phyloP scores from a whole-genome alignment of 2,329 filamentous ascomycete genomes.

The Claviceps spartinae region DNA sequence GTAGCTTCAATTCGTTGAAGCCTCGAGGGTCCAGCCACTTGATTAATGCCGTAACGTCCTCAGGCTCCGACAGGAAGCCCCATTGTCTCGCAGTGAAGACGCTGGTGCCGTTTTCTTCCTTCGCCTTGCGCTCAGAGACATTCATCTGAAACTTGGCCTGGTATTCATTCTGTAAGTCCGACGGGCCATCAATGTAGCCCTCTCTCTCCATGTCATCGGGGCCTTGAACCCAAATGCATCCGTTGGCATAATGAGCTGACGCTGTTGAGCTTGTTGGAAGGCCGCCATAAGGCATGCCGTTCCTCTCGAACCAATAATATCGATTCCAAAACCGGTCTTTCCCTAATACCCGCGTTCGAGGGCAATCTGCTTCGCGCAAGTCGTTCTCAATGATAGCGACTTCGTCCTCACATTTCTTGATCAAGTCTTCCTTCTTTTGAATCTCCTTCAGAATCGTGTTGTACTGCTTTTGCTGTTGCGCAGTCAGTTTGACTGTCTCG shows the following conservation, averaged over 20 bases:
- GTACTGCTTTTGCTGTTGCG: slow-evolving; percentile 78
- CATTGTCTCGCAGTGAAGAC: slow-evolving; percentile 69
- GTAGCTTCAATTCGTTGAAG: slow-evolving; percentile 70
- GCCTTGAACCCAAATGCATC: slow-evolving; percentile 90
- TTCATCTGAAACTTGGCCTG: slow-evolving; percentile 66
- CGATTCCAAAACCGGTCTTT: slow-evolving; percentile 97
- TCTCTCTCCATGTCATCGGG: slow-evolving; percentile 78
- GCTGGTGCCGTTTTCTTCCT: slow-evolving; percentile 72
- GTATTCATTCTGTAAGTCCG: slow-evolving; percentile 63
- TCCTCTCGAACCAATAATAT: slow-evolving; percentile 98
- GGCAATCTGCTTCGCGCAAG: slow-evolving; percentile 84
- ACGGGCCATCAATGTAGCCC: slow-evolving; percentile 68
- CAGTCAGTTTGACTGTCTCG: slow-evolving; percentile 47
- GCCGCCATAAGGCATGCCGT: slow-evolving; percentile 91
- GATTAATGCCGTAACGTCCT: slow-evolving; percentile 64
- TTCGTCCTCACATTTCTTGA: slow-evolving; percentile 72
- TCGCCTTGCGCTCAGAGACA: slow-evolving; percentile 68
- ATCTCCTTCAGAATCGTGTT: slow-evolving; percentile 80
- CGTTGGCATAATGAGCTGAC: slow-evolving; percentile 79
- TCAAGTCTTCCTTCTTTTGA: slow-evolving; percentile 67
- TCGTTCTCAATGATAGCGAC: slow-evolving; percentile 82
- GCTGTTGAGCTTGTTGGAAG: slow-evolving; percentile 81
- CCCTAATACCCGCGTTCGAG: slow-evolving; percentile 75
- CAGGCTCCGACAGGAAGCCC: slow-evolving; percentile 79
- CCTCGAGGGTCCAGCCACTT: slow-evolving; percentile 82